Percentiles rank a stretch among this genome's conserved stretches.
Conservation (phyloP, 805 yeast genomes). For the Metschnikowia vanudenii region DNA sequence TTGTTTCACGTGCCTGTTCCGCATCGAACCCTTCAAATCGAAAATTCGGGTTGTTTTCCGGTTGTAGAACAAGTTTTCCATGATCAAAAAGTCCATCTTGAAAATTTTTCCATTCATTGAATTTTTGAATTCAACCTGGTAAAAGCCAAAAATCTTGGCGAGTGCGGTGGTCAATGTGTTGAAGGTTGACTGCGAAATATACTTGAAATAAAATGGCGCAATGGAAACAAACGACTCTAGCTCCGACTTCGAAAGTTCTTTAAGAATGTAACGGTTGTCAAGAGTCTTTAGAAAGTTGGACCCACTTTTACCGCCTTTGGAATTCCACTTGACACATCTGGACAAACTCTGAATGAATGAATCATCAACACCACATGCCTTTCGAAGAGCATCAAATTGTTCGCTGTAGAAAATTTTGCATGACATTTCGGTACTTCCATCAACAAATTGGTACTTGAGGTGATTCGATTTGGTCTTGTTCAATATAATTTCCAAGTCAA, state of each 20-base stretch:
- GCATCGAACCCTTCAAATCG: conserved; percentile 96
- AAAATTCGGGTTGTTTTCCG: conserved; percentile 80
- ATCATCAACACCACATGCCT: conserved; percentile 73
- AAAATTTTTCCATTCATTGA: conserved; percentile 71
- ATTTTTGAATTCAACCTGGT: conserved; percentile 86
- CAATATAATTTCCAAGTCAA: conserved; percentile 63
- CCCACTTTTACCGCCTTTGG: conserved; percentile 95
- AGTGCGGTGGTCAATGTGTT: conserved; percentile 93
- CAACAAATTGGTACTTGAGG: conserved; percentile 86
- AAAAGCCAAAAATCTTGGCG: conserved; percentile 93
- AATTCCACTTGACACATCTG: conserved; percentile 93
- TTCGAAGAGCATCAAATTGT: conserved; percentile 91
- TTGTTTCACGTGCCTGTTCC: conserved; percentile 94
- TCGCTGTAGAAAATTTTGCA: conserved; percentile 95
- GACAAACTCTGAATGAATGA: conserved; percentile 85
- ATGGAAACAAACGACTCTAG: conserved; percentile 90
- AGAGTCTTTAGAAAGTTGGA: conserved; percentile 89
- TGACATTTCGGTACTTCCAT: conserved; percentile 76
- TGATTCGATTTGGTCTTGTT: conserved; percentile 84
- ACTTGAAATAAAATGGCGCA: conserved; percentile 95
- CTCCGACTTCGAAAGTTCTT: conserved; percentile 84
- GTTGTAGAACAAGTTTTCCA: conserved; percentile 93
- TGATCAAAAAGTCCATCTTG: conserved; percentile 86
- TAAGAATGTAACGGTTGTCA: conserved; percentile 85
- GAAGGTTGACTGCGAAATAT: conserved; percentile 91